Base-by-base conservation (phyloP, 495 filamentous ascomycete species). In the Penicillium subrubescens region DNA sequence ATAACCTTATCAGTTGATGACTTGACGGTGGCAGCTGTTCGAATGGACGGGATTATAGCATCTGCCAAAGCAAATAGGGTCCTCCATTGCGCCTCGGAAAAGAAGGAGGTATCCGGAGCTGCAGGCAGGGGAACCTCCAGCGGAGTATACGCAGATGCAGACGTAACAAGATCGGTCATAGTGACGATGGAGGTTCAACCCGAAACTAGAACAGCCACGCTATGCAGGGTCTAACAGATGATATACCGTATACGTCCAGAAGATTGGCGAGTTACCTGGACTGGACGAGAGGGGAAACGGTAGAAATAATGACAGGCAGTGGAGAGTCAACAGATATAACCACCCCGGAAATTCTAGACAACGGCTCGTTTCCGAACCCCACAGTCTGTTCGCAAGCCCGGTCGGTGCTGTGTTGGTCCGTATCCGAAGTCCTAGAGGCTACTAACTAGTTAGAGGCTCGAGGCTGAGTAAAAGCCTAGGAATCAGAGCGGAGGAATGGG, bases 51-150 rank as follows among this genome's bases (percentile, higher is more conserved):
- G 27, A 89, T 78, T 33, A 87, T 69, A 0, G 84, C 79, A 63
- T 88, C 85, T 33, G 82, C 81, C 6, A 88, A 72, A 0, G 84
- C 77, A 66, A 87, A 73, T 3, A 88, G 73, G 0, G 80, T 87
- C 3, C 66, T 77, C 86, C 86, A 88, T 78, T 88, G 86, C 1
- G 74, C 34, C 21, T 79, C 75, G 0, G 76, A 80, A 61, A 86
- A 84, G 60, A 81, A 73, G 11, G 76, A 67, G 25, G 71, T 64
- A 12, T 72, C 67, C 1, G 77, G 74, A 10, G 68, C 71, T 5
- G 81, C 77, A 15, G 81, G 76, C 10, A 85, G 67, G 43, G 82
- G 73, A n/a, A 76, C 73, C n/a, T 77, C 78, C 63, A 77, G 52
- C 10, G 83, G 83, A 29, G 68, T 72, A 64, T 77, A 78, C 2